Conservation (phyloP, 2,329 filamentous ascomycete genomes). For the Zasmidium cellare region DNA sequence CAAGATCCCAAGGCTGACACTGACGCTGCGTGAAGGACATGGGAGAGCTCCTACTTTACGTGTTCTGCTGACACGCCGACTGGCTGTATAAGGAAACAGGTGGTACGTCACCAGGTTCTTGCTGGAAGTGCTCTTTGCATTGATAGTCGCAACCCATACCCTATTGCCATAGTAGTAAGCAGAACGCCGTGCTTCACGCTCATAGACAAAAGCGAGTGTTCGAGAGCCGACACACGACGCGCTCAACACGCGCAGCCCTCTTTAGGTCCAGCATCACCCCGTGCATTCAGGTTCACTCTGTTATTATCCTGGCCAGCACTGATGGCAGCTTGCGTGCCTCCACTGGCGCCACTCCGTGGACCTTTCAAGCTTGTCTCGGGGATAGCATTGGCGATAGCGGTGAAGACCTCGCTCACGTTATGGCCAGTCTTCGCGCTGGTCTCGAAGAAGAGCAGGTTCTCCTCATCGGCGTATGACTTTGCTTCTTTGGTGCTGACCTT, state of each 20-base stretch:
- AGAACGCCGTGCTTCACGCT: background rate
- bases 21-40: background rate
- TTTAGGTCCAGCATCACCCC: conserved; percentile 71
- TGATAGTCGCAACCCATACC: background rate
- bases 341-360: conserved; percentile 66
- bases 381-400: conserved; percentile 96
- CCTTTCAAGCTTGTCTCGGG: conserved; percentile 96
- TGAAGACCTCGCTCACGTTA: conserved; percentile 95
- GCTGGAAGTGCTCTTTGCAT: background rate
- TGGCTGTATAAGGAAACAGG: background rate
- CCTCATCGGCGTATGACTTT: conserved; percentile 90
- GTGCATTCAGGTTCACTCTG: conserved; percentile 78
- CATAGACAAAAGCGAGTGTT: background rate
- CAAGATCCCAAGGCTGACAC: background rate
- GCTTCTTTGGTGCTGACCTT: conserved; percentile 92
- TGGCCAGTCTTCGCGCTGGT: conserved; percentile 95
- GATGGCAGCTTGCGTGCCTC: conserved; percentile 58
- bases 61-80: background rate
- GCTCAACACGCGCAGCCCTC: conserved; percentile 87
- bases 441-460: conserved; percentile 93
- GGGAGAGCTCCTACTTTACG: background rate
- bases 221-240: background rate
- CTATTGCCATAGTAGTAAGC: background rate
- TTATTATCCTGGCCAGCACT: conserved; percentile 60
- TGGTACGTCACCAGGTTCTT: background rate